Evolutionary conservation across 768 basidiomycete genomes (phyloP).

Genomic region (Tricholoma sp.): DNA sequence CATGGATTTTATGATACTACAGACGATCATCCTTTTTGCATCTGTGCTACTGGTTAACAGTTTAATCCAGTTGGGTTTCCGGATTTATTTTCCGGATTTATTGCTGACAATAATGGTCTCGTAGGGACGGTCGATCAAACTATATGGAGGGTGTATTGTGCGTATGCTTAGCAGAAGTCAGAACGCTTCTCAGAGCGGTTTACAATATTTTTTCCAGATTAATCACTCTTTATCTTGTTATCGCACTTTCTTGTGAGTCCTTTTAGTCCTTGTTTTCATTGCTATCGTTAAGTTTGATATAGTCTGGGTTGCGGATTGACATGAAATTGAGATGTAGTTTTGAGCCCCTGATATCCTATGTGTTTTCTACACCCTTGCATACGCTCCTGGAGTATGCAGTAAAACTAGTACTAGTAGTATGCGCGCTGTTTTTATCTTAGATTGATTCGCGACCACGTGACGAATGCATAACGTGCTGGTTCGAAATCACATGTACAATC

Average conservation of each 20-base stretch:
- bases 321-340: neutral
- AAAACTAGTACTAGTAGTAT: too few species aligned
- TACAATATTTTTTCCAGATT: slow-evolving; percentile 37
- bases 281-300: neutral
- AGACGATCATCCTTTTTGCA: slow-evolving; percentile 83
- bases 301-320: slow-evolving; percentile 29
- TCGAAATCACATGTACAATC: too few species aligned
- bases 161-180: slow-evolving; percentile 13
- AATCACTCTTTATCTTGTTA: slow-evolving; percentile 69
- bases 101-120: slow-evolving; percentile 3
- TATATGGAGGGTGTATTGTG: slow-evolving; percentile 91
- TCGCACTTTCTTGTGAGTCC: slow-evolving; percentile 70
- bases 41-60: slow-evolving; percentile 87
- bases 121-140: slow-evolving; percentile 78
- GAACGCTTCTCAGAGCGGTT: slow-evolving; percentile 17
- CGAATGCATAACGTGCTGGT: too few species aligned
- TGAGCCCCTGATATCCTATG: neutral
- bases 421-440: too few species aligned
- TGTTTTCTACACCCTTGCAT: neutral
- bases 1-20: neutral
- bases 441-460: too few species aligned
- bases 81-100: neutral
- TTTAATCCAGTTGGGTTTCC: slow-evolving; percentile 55
- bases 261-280: neutral
- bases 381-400: neutral